A percentile compares a stretch with the other conserved stretches of the same genome.
Evolutionary conservation across 306 rosid genomes (phyloP).

Genomic region (Biancaea sappan): DNA sequence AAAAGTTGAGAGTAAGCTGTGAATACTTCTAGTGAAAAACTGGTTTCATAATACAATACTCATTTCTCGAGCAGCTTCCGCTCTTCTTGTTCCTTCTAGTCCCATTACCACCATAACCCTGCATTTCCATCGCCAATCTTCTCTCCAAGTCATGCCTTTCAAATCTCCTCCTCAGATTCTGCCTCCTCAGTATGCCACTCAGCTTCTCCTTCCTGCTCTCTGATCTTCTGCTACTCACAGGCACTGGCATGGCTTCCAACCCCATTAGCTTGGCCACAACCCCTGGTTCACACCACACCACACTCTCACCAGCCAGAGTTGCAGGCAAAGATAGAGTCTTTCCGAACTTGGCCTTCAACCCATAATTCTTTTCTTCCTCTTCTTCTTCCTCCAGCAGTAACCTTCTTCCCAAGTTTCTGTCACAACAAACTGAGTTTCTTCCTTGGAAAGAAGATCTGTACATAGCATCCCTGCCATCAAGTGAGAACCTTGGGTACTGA

Average conservation of each 20-base stretch:
- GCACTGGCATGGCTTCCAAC: slow-evolving; percentile 79
- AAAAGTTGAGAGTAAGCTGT: not conserved
- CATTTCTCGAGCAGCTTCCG: slow-evolving; percentile 45
- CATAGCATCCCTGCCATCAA: slow-evolving; percentile 93
- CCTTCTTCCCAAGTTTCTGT: slow-evolving; percentile 41
- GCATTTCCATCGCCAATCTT: slow-evolving; percentile 58
- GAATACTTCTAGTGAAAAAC: slow-evolving; percentile 33
- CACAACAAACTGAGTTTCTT: slow-evolving; percentile 64
- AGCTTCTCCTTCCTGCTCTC: slow-evolving; percentile 41
- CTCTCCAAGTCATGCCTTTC: slow-evolving; percentile 60
- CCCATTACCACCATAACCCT: slow-evolving; percentile 23
- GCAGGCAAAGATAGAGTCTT: slow-evolving; percentile 47
- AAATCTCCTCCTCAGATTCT: slow-evolving; percentile 49
- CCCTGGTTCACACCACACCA: slow-evolving; percentile 88
- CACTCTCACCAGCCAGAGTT: slow-evolving; percentile 72
- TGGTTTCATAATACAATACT: slow-evolving; percentile 50
- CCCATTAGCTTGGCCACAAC: slow-evolving; percentile 95
- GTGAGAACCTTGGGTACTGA: slow-evolving; percentile 93
- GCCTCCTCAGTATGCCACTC: slow-evolving; percentile 37
- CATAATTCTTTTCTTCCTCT: slow-evolving; percentile 24
- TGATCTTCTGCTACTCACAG: slow-evolving; percentile 35
- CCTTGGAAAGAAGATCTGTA: slow-evolving; percentile 71
- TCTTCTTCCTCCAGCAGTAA: not conserved
- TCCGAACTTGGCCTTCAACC: slow-evolving; percentile 17
- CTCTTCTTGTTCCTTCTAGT: slow-evolving; percentile 34